Base-by-base conservation (phyloP, 2,329 filamentous ascomycete genomes). In the Spiromastix sp. region DNA sequence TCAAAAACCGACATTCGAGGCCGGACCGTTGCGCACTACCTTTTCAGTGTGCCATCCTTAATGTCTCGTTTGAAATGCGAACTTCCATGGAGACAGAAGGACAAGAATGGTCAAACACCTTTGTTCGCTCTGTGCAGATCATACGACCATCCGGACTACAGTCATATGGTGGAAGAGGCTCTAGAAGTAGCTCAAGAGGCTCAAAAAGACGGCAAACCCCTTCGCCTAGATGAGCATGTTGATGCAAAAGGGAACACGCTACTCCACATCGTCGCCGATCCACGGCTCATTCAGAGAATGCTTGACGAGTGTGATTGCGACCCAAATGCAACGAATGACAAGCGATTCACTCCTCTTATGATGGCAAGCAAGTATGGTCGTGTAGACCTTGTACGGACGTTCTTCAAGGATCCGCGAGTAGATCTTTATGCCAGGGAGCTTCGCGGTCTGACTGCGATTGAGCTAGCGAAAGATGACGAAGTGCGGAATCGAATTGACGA, bases 61-160 rank as follows among this genome's bases (percentile, higher is more conserved):
- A 91, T 98, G 46, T 64, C 68, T 29, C 71, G 73, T 36, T 79
- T 96, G 41, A 87, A 86, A 2, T 70, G 72, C 40, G 62, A 89
- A 45, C 67, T 98, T 35, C 83, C 85, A 6, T 98, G 91, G 91
- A 74, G 77, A 39, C 77, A 93, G 57, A 85, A 81, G 46, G 91
- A 98, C 59, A 93, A 86, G 56, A 95, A 96, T 52, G 91, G 91
- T 0, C 91, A 96, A 59, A 98, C 93, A n/a, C 93, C 91, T 2
- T 65, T 98, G 6, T 96, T 98, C 56, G 91, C 91, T 2, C 68
- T 96, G 1, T 96, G 87, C 56, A 77, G 91, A 48, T 96, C 86
- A 0, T 98, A 98, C 52, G 91, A 98, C 52, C 86, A 98, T 56
- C 71, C 78, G 1, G 72, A 87, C 47, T 98, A 98, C 59, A 74